Percentiles rank a stretch among this genome's conserved stretches.
These are phyloP conservation scores for Gynostemma pentaphyllum DNA, from an alignment of 306 rosid species.

Conservation along the genomic window DNA sequence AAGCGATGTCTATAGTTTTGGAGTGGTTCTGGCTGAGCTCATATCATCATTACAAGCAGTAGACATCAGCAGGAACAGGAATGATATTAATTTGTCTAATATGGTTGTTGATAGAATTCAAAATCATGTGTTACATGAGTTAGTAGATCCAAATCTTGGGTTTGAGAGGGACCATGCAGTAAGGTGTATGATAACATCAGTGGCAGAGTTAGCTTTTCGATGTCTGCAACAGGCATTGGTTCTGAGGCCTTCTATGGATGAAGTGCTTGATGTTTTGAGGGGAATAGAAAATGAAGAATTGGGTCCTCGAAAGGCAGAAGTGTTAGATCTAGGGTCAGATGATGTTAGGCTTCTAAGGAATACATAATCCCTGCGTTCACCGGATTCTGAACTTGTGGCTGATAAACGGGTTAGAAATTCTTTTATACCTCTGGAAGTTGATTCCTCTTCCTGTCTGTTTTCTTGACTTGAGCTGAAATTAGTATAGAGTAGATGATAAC, in stretches of 20 bases:
- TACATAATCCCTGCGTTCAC: constrained; percentile 38
- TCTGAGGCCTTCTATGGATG: constrained; percentile 71
- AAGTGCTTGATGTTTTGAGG: constrained; percentile 45
- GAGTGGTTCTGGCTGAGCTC: constrained; percentile 74
- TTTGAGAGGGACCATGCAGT: constrained; percentile 31
- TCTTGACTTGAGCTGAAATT: background rate
- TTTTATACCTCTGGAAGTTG: constrained; percentile 33
- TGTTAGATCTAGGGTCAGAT: constrained; percentile 35
- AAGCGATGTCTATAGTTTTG: constrained; percentile 90
- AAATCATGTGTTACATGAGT: constrained; percentile 39
- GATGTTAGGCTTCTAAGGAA: constrained; percentile 49
- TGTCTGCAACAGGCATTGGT: constrained; percentile 76
- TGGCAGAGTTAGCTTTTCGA: constrained; percentile 72
- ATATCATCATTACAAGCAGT: constrained; percentile 75
- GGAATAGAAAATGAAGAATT: constrained; percentile 38
- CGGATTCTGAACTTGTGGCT: constrained; percentile 30
- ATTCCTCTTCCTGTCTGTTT: background rate
- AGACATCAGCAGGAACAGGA: constrained; percentile 52
- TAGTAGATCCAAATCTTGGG: constrained; percentile 65
- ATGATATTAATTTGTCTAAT: constrained; percentile 55
- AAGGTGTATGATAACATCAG: constrained; percentile 39
- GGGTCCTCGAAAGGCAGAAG: constrained; percentile 24
- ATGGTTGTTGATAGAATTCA: constrained; percentile 66
- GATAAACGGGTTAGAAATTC: constrained; percentile 69
- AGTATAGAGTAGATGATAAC: background rate